phyloP scores from a whole-genome alignment of 139 green algal genomes.

The Desmodesmus armatus region DNA sequence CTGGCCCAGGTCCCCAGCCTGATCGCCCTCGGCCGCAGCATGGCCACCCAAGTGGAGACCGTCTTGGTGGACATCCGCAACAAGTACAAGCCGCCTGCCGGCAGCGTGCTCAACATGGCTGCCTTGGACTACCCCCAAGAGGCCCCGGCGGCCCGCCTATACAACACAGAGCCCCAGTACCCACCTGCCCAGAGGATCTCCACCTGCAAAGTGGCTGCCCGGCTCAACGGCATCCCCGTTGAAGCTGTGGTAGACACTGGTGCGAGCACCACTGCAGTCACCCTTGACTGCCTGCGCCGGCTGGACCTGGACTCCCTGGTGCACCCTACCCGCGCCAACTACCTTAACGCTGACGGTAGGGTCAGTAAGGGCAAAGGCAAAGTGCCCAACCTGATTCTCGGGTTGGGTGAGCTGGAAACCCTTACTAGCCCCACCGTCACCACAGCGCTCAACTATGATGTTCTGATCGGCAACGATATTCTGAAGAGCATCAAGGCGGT shows the following conservation, averaged over 20 bases:
- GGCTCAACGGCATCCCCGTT: background rate
- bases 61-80: background rate
- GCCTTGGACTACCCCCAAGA: too few relatives aligned
- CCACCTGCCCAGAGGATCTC: background rate
- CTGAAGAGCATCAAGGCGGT: too few relatives aligned
- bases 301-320: background rate
- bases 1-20: background rate
- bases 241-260: conserved; percentile 9
- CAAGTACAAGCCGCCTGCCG: background rate
- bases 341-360: conserved; percentile 16
- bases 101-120: background rate
- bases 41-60: background rate
- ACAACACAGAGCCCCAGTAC: too few relatives aligned
- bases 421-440: background rate
- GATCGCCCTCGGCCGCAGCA: background rate
- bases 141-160: background rate
- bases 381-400: background rate
- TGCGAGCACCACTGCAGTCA: background rate
- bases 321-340: background rate
- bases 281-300: conserved; percentile 21
- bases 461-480: too few relatives aligned
- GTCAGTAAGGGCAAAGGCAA: background rate
- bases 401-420: background rate
- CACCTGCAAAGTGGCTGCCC: background rate
- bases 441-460: too few relatives aligned